Conservation (phyloP, 2,329 filamentous ascomycete species). For the Geoglossum cookeanum region DNA sequence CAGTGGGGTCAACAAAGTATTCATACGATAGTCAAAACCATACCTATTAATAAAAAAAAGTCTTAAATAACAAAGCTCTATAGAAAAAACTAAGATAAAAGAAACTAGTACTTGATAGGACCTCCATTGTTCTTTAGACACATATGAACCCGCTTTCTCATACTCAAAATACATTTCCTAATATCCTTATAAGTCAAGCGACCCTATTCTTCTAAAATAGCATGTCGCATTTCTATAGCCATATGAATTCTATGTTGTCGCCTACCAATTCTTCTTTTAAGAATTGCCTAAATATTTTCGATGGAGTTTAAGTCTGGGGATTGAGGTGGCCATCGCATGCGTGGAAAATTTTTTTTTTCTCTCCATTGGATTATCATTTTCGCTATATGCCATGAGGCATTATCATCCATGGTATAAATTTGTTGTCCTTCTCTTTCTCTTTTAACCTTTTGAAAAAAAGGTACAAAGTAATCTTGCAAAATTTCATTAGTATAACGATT, state of each 20-base stretch:
- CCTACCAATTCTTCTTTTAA: constrained; percentile 2
- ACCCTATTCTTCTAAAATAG: background rate
- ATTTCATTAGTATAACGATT: background rate
- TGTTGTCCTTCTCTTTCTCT: background rate
- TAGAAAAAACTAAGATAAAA: background rate
- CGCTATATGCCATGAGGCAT: background rate
- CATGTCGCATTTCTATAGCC: background rate
- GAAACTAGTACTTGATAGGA: background rate
- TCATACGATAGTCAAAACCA: background rate
- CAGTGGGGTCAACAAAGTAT: background rate
- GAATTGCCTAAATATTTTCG: constrained; percentile 4
- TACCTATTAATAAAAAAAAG: background rate
- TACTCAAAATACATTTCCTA: background rate
- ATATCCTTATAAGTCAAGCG: background rate
- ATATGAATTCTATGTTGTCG: background rate
- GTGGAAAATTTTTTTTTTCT: background rate
- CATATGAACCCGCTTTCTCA: background rate
- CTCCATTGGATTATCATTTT: background rate
- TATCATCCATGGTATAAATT: background rate
- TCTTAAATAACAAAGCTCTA: background rate
- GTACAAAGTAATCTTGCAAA: background rate
- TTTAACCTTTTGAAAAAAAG: background rate
- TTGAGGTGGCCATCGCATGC: constrained; percentile 1
- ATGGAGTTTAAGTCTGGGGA: constrained; percentile 5
- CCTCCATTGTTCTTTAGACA: background rate